These are phyloP conservation scores for Volvox carteri DNA, from an alignment of 163 green algal species.

Conservation along the genomic window DNA sequence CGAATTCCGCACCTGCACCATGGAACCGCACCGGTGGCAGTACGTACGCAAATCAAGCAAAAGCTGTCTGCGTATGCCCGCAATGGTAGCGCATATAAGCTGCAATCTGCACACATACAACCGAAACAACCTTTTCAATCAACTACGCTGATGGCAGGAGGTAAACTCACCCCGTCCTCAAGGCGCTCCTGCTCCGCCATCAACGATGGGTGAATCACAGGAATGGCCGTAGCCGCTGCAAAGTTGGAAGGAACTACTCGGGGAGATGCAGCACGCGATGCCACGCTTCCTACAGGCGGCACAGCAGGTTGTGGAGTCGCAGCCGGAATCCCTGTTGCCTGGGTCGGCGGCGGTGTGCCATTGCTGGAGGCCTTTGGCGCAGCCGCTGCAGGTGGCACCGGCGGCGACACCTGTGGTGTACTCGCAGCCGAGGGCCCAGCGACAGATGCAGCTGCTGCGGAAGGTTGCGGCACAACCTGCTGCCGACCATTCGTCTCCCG, in stretches of 20 bases:
- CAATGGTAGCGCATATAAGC: too few species aligned
- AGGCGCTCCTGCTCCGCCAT: slow-evolving; percentile 46
- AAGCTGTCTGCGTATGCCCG: too few species aligned
- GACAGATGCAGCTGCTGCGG: neutral
- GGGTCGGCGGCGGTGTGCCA: neutral
- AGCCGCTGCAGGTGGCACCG: neutral
- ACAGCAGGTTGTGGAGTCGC: neutral
- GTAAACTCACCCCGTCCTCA: slow-evolving; percentile 41
- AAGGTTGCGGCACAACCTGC: neutral
- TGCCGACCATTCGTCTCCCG: neutral
- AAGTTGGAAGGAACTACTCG: neutral
- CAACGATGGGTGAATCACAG: slow-evolving; percentile 19
- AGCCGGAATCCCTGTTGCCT: neutral
- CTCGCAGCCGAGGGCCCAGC: neutral
- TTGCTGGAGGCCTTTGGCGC: neutral
- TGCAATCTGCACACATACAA: too few species aligned
- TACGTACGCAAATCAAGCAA: neutral
- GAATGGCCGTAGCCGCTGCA: slow-evolving; percentile 24
- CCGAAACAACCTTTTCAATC: too few species aligned
- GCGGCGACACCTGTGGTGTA: neutral
- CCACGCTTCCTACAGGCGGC: neutral
- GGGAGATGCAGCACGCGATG: neutral
- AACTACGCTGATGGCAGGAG: too few species aligned
- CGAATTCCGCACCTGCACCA: slow-evolving; percentile 51
- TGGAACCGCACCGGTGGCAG: too few species aligned